These are phyloP conservation scores for Apium graveolens DNA, from an alignment of 129 eudicot genomes.

Conservation along the genomic window DNA sequence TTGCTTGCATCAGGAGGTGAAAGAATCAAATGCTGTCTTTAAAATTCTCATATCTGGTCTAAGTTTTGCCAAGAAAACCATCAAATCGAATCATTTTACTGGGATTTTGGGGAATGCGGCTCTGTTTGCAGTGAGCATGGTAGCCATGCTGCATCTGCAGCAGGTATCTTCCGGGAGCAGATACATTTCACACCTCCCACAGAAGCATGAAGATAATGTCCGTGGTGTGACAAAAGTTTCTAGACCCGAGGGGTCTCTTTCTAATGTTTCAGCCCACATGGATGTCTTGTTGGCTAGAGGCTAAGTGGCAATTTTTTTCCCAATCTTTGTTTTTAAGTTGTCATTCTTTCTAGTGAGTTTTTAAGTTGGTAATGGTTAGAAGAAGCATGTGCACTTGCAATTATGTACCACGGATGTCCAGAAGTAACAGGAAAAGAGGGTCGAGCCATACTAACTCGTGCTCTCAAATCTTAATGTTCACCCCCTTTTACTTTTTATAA, in stretches of 20 bases:
- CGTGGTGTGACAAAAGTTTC: conserved; percentile 35
- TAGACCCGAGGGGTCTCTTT: conserved; percentile 27
- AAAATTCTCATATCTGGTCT: conserved; percentile 48
- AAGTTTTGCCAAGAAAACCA: conserved; percentile 44
- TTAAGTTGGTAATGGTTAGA: not conserved
- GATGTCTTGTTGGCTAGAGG: conserved; percentile 86
- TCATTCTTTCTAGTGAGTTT: not conserved
- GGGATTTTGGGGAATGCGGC: conserved; percentile 86
- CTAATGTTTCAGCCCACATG: conserved; percentile 25
- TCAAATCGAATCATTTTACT: conserved; percentile 45
- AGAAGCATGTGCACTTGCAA: not conserved
- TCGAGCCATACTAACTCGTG: not conserved
- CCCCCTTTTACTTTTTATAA: not conserved
- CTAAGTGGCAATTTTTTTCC: conserved; percentile 6
- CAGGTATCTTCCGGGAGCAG: conserved; percentile 40
- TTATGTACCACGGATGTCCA: conserved; percentile 1
- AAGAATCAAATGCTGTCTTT: conserved; percentile 39
- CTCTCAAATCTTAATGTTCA: not conserved
- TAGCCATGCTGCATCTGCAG: conserved; percentile 69
- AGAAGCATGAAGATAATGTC: conserved; percentile 27
- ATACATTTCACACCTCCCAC: conserved; percentile 28
- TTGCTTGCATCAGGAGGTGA: conserved; percentile 19
- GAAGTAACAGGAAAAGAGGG: not conserved
- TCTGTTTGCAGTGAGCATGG: conserved; percentile 77
- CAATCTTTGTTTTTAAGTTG: not conserved